These are phyloP conservation scores for Caryopteris hybrid DNA, from an alignment of 305 asterid genomes.

Conservation along the genomic window DNA sequence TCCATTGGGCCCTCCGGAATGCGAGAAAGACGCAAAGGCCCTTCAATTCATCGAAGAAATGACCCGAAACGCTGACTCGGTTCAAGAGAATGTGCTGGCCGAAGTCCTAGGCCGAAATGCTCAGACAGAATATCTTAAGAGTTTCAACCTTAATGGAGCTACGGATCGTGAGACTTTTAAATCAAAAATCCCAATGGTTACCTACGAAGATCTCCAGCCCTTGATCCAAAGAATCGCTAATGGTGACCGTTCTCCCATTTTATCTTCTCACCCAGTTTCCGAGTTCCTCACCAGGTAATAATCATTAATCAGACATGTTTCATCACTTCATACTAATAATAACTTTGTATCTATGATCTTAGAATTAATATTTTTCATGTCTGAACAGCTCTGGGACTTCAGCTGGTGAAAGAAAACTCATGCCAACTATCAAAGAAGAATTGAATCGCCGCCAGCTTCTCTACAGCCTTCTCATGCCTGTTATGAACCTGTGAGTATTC, in stretches of 20 bases:
- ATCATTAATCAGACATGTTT: too few relatives aligned
- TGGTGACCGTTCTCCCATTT: slow-evolving; percentile 83
- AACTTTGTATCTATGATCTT: background rate
- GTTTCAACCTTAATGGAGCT: slow-evolving; percentile 56
- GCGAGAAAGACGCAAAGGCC: slow-evolving; percentile 86
- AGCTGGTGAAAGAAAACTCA: slow-evolving; percentile 93
- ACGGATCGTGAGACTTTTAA: slow-evolving; percentile 66
- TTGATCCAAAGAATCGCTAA: slow-evolving; percentile 85
- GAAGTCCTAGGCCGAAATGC: slow-evolving; percentile 68
- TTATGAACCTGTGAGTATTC: slow-evolving; percentile 79
- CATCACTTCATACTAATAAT: too few relatives aligned
- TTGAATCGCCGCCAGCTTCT: slow-evolving; percentile 93
- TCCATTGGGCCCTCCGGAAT: slow-evolving; percentile 81
- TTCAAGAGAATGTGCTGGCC: slow-evolving; percentile 64
- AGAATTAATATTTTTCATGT: background rate
- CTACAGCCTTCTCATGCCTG: slow-evolving; percentile 94
- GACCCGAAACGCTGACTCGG: slow-evolving; percentile 79
- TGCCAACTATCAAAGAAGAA: slow-evolving; percentile 93
- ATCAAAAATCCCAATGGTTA: slow-evolving; percentile 66
- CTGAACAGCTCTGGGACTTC: slow-evolving; percentile 87
- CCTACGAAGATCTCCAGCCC: slow-evolving; percentile 90
- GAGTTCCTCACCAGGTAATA: slow-evolving; percentile 92
- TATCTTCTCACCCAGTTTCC: slow-evolving; percentile 83
- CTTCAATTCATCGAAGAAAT: slow-evolving; percentile 85
- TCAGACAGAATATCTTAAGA: slow-evolving; percentile 63